Evolutionary conservation across 305 asterid genomes (phyloP).

Genomic region (Rubia balearica): DNA sequence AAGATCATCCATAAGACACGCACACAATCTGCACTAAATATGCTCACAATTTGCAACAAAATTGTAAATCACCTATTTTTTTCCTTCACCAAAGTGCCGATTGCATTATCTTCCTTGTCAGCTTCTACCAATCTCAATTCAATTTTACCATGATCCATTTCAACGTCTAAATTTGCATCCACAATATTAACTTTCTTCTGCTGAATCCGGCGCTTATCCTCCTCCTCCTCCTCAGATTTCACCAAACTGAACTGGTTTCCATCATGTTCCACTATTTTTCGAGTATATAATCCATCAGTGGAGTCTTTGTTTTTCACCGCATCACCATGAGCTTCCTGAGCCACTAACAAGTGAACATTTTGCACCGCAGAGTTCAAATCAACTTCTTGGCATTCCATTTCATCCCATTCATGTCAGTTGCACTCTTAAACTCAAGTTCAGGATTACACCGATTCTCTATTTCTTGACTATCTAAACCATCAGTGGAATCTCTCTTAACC

Average conservation of each 20-base stretch:
- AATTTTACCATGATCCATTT: not conserved
- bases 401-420: not conserved
- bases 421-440: no score
- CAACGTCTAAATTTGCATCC: not conserved
- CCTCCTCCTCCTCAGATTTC: not conserved
- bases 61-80: not conserved
- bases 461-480: constrained; percentile 2
- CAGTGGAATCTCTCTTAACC: not conserved
- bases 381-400: constrained; percentile 1
- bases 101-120: not conserved
- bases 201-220: not conserved
- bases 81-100: not conserved
- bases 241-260: constrained; percentile 7
- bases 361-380: not conserved
- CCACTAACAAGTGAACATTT: no score
- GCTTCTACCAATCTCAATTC: not conserved
- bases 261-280: not conserved
- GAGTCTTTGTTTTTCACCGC: not conserved
- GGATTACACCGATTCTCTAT: not conserved
- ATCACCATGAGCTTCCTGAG: not conserved
- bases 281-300: not conserved
- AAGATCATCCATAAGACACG: no score
- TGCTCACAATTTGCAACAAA: no score
- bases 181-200: not conserved
- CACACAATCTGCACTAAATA: no score